phyloP scores from a whole-genome alignment of 805 yeast species.

The Candida sakaeoensis region DNA sequence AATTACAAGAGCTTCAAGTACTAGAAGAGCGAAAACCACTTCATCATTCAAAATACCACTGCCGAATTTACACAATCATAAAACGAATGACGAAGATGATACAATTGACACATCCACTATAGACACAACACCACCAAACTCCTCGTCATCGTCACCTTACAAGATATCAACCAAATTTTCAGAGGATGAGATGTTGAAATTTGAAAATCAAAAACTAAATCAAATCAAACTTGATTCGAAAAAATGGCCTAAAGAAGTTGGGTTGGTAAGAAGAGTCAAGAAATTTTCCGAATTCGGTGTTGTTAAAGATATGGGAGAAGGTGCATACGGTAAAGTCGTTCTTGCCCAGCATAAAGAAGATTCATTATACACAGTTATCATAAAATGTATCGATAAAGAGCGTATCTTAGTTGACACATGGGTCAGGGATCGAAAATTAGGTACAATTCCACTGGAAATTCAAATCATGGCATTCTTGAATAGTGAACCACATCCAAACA shows the following conservation, averaged over 20 bases:
- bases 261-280: conserved; percentile 66
- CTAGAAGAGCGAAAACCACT: conserved; percentile 18
- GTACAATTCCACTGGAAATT: conserved; percentile 95
- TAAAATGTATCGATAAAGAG: conserved; percentile 88
- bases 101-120: conserved; percentile 1
- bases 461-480: conserved; percentile 85
- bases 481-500: conserved; percentile 78
- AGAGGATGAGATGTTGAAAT: conserved; percentile 40
- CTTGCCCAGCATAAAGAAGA: conserved; percentile 67
- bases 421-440: conserved; percentile 88
- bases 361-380: conserved; percentile 62
- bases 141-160: conserved; percentile 7
- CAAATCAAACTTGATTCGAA: conserved; percentile 32
- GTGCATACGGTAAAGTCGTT: conserved; percentile 94
- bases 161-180: conserved; percentile 20
- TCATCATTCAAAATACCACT: conserved; percentile 12
- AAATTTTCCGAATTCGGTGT: conserved; percentile 67
- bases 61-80: neutral
- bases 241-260: conserved; percentile 52
- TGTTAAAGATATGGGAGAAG: conserved; percentile 84
- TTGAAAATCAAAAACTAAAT: conserved; percentile 45
- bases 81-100: conserved; percentile 2
- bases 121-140: conserved; percentile 4
- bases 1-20: conserved; percentile 32
- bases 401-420: conserved; percentile 94